These are phyloP conservation scores for Boletus reticuloceps DNA, from an alignment of 768 basidiomycete genomes.

Conservation along the genomic window DNA sequence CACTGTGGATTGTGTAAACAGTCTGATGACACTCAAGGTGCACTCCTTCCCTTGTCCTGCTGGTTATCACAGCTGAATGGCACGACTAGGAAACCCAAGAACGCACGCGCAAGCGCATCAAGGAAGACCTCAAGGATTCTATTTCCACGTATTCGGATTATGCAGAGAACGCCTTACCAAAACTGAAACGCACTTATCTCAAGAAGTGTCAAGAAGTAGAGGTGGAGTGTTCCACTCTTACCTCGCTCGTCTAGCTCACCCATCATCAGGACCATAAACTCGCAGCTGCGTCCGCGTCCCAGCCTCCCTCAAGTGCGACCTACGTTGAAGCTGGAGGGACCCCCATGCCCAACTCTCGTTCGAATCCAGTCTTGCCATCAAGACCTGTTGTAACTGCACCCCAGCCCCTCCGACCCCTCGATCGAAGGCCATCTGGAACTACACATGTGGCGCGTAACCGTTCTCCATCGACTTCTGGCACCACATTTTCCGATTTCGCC, in stretches of 20 bases:
- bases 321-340: slow-evolving; percentile 30
- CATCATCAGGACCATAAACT: slow-evolving; percentile 59
- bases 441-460: slow-evolving; percentile 56
- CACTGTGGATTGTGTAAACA: slow-evolving; percentile 67
- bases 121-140: slow-evolving; percentile 86
- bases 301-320: slow-evolving; percentile 27
- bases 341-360: slow-evolving; percentile 39
- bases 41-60: neutral
- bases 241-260: slow-evolving; percentile 8
- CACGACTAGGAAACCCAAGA: slow-evolving; percentile 77
- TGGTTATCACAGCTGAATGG: neutral
- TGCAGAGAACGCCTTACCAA: slow-evolving; percentile 75
- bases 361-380: slow-evolving; percentile 44
- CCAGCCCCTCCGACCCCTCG: slow-evolving; percentile 72
- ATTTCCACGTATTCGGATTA: slow-evolving; percentile 76
- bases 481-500: slow-evolving; percentile 84
- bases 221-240: slow-evolving; percentile 39
- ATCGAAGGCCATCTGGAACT: slow-evolving; percentile 68
- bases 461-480: slow-evolving; percentile 77
- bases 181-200: slow-evolving; percentile 72
- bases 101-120: slow-evolving; percentile 86
- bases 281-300: slow-evolving; percentile 38
- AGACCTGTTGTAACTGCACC: slow-evolving; percentile 64
- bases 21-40: slow-evolving; percentile 67
- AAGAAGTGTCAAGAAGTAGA: slow-evolving; percentile 89